Percentiles rank a stretch among this genome's conserved stretches.
Evolutionary conservation across 441 rosid species (phyloP).

Genomic region (Jatropha multifida): DNA sequence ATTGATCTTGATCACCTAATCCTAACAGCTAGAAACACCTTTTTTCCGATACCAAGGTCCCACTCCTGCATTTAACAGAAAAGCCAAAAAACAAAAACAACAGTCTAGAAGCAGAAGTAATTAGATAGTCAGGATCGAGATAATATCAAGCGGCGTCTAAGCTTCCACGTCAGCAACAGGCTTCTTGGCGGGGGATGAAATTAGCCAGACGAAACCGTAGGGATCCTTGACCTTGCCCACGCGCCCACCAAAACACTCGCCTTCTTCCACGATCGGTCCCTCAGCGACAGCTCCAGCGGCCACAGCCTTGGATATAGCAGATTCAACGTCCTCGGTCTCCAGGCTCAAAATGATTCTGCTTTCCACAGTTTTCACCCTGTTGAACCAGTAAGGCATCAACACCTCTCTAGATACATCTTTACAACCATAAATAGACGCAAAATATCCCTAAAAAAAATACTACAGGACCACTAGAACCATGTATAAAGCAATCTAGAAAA

Average conservation of each 20-base stretch:
- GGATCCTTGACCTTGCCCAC: slow-evolving; percentile 77
- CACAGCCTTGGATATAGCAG: slow-evolving; percentile 62
- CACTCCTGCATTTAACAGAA: slow-evolving; percentile 14
- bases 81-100: neutral
- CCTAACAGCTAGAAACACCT: slow-evolving; percentile 7
- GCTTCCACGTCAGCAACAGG: slow-evolving; percentile 39
- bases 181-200: slow-evolving; percentile 46
- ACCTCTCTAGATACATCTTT: neutral
- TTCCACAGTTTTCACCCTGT: slow-evolving; percentile 1
- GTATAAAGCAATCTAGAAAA: neutral
- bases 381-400: neutral
- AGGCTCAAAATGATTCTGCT: slow-evolving; percentile 31
- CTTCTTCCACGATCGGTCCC: slow-evolving; percentile 37
- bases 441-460: neutral
- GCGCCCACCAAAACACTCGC: slow-evolving; percentile 47
- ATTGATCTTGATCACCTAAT: slow-evolving; percentile 11
- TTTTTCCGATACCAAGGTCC: slow-evolving; percentile 8
- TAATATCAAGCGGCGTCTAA: slow-evolving; percentile 32
- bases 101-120: neutral
- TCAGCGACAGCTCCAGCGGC: slow-evolving; percentile 64
- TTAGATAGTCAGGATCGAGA: slow-evolving; percentile 11
- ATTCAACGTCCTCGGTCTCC: slow-evolving; percentile 66
- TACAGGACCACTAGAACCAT: neutral
- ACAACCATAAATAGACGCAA: neutral
- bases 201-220: slow-evolving; percentile 66